These are phyloP conservation scores for Candida nonsorbophila DNA, from an alignment of 805 yeast species.

Conservation along the genomic window DNA sequence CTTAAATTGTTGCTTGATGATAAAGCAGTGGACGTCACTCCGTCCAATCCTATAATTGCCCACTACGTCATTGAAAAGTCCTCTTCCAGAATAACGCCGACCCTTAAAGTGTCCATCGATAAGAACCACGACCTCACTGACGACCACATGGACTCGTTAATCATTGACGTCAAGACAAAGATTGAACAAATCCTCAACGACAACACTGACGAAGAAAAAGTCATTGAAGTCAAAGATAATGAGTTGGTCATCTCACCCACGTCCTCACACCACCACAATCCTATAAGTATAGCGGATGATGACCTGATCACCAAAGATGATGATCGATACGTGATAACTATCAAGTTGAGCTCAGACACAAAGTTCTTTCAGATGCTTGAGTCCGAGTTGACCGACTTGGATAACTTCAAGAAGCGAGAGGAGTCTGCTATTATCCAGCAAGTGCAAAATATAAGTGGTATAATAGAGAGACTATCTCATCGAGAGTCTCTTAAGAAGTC, in stretches of 20 bases:
- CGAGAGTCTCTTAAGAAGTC: conserved; percentile 23
- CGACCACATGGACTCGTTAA: conserved; percentile 20
- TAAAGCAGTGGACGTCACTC: conserved; percentile 30
- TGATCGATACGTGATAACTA: conserved; percentile 26
- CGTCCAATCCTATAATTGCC: conserved; percentile 37
- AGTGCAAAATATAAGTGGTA: conserved; percentile 38
- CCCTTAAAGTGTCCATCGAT: conserved; percentile 33
- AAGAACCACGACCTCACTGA: conserved; percentile 17
- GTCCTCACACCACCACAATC: too few species aligned
- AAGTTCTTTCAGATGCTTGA: conserved; percentile 56
- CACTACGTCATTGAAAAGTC: conserved; percentile 34
- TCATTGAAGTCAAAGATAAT: background rate
- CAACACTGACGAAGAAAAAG: conserved; percentile 4
- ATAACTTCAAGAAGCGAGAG: conserved; percentile 35
- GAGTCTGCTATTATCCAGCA: conserved; percentile 37
- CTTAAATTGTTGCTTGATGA: conserved; percentile 28
- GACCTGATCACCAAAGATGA: background rate
- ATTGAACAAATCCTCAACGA: conserved; percentile 8
- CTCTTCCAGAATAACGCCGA: conserved; percentile 24
- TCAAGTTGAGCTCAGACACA: conserved; percentile 50
- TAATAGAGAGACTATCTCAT: conserved; percentile 35
- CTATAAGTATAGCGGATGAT: too few species aligned
- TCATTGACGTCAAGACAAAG: conserved; percentile 6
- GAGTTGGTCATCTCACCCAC: conserved; percentile 1
- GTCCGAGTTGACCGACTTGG: conserved; percentile 47